Conservation (phyloP, 2,329 filamentous ascomycete genomes). For the Aspergillus texensis region DNA sequence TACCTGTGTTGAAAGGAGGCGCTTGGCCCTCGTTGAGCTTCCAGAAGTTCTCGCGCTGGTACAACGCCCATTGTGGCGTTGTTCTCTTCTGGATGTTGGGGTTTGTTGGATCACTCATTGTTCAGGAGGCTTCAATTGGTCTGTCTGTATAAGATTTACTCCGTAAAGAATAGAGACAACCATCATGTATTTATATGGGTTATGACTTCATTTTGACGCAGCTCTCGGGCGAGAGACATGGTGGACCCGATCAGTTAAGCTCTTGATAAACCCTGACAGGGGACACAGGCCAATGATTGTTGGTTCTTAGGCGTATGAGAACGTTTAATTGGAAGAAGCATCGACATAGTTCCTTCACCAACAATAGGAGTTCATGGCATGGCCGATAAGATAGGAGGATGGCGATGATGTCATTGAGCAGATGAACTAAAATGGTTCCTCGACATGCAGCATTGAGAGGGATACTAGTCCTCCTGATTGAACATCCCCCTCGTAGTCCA, state of each 20-base stretch:
- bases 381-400: neutral
- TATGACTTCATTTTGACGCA: slow-evolving; percentile 36
- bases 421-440: neutral
- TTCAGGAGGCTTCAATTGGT: neutral
- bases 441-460: neutral
- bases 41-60: slow-evolving; percentile 60
- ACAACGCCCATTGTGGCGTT: slow-evolving; percentile 58
- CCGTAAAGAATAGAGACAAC: neutral
- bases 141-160: neutral
- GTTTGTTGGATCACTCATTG: slow-evolving; percentile 51
- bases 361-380: neutral
- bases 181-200: neutral
- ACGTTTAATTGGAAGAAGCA: neutral
- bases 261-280: neutral
- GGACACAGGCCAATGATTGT: neutral
- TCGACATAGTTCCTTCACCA: neutral
- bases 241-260: slow-evolving; percentile 8
- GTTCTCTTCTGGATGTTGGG: slow-evolving; percentile 53
- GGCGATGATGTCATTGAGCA: slow-evolving; percentile 9
- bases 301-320: neutral
- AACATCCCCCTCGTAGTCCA: neutral
- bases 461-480: neutral
- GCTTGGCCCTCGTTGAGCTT: slow-evolving; percentile 54
- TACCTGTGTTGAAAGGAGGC: slow-evolving; percentile 57
- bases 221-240: slow-evolving; percentile 16